phyloP scores from a whole-genome alignment of 306 rosid species.

The Astragalus glycyphyllos region DNA sequence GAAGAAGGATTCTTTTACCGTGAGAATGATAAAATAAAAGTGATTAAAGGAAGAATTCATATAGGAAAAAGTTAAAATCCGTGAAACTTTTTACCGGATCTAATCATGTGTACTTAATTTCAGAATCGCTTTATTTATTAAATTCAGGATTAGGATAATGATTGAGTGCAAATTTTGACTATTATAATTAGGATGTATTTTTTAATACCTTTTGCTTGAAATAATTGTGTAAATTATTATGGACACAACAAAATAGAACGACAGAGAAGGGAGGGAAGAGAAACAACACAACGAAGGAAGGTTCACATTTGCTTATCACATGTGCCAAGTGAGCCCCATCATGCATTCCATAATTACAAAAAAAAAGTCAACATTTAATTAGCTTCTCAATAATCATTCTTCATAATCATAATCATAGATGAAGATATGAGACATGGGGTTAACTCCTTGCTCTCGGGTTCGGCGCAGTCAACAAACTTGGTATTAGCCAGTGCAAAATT shows the following conservation, averaged over 20 bases:
- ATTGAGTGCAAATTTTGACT: conserved; percentile 9
- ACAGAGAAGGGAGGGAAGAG: background rate
- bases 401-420: background rate
- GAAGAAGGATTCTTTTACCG: background rate
- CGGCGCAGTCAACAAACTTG: too few species aligned
- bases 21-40: background rate
- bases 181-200: background rate
- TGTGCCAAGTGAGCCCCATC: conserved; percentile 33
- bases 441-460: too few species aligned
- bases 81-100: background rate
- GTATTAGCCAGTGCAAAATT: too few species aligned
- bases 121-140: conserved; percentile 35
- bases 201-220: conserved; percentile 17
- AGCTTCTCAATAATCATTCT: background rate
- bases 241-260: background rate
- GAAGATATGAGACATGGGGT: too few species aligned
- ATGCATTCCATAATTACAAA: background rate
- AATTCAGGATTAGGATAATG: conserved; percentile 1
- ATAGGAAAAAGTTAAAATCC: background rate
- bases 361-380: background rate
- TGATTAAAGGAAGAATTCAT: conserved; percentile 8
- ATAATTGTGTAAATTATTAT: conserved; percentile 29
- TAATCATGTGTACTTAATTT: conserved; percentile 33
- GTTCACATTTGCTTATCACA: conserved; percentile 4
- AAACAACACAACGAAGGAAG: conserved; percentile 41